Percentiles rank a stretch among this genome's conserved stretches.
Evolutionary conservation across 306 rosid genomes (phyloP).

Genomic region (Cicer bijugum): DNA sequence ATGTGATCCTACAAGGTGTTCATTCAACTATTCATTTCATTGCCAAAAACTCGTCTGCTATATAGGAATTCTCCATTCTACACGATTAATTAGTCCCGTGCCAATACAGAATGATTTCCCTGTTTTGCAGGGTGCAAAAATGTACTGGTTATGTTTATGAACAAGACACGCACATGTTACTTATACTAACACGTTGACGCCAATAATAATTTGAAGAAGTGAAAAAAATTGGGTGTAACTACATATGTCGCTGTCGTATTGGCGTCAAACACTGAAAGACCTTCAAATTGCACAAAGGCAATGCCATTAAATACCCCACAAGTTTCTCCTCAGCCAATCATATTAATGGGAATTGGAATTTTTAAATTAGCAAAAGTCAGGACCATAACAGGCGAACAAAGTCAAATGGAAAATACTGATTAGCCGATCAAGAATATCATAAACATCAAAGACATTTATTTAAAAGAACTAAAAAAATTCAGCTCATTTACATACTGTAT

Average conservation of each 20-base stretch:
- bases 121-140: neutral
- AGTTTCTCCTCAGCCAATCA: constrained; percentile 3
- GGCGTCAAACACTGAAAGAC: no score
- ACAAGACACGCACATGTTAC: no score
- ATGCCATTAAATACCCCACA: neutral
- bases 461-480: neutral
- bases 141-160: neutral
- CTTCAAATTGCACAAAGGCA: constrained; percentile 5
- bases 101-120: neutral
- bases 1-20: constrained; percentile 2
- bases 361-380: constrained; percentile 18
- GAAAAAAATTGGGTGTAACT: no score
- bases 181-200: no score
- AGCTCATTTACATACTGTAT: constrained; percentile 62
- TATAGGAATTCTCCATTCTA: neutral
- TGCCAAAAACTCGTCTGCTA: constrained; percentile 1
- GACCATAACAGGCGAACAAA: constrained; percentile 5
- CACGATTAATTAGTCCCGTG: neutral
- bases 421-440: constrained; percentile 12
- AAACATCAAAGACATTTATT: constrained; percentile 18
- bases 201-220: no score
- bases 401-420: constrained; percentile 17
- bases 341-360: constrained; percentile 5
- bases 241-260: no score
- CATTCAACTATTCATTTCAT: neutral